A percentile compares a stretch with the other conserved stretches of the same genome.
phyloP scores from a whole-genome alignment of 192 early-diverging fungal species.

The Backusella tarrabulga region DNA sequence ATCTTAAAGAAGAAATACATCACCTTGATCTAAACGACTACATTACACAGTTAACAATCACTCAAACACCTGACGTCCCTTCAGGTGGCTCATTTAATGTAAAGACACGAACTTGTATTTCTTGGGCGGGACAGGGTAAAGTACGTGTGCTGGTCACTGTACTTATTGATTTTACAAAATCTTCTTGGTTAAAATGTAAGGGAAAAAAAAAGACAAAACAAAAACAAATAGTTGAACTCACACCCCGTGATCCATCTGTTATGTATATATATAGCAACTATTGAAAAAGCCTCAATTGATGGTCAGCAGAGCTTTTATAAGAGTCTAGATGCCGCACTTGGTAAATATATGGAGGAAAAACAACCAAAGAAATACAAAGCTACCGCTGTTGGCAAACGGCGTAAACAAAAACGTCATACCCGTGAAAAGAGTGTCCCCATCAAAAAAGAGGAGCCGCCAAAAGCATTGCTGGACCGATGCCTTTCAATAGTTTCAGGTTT shows the following conservation, averaged over 20 bases:
- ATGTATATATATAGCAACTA: slow-evolving; percentile 23
- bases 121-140: slow-evolving; percentile 44
- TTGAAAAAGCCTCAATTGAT: slow-evolving; percentile 40
- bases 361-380: slow-evolving; percentile 7
- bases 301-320: slow-evolving; percentile 43
- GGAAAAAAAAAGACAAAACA: slow-evolving; percentile 12
- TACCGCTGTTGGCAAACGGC: not conserved
- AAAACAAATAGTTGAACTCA: not conserved
- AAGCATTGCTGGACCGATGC: not conserved
- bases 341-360: slow-evolving; percentile 45
- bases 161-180: slow-evolving; percentile 52
- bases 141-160: slow-evolving; percentile 49
- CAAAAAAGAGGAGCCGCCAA: not conserved
- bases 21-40: slow-evolving; percentile 47
- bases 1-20: slow-evolving; percentile 46
- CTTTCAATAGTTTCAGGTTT: not conserved
- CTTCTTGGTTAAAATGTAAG: slow-evolving; percentile 51
- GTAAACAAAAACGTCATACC: not conserved
- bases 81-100: slow-evolving; percentile 52
- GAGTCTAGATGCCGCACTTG: slow-evolving; percentile 36
- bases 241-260: not conserved
- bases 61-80: slow-evolving; percentile 58
- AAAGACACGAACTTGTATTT: slow-evolving; percentile 55
- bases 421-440: not conserved
- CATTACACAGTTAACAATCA: slow-evolving; percentile 46